Evolutionary conservation across 73 alveolate species (phyloP), one percentile per base, ranked within the genome.

Genomic region (Uronychia setigera): DNA sequence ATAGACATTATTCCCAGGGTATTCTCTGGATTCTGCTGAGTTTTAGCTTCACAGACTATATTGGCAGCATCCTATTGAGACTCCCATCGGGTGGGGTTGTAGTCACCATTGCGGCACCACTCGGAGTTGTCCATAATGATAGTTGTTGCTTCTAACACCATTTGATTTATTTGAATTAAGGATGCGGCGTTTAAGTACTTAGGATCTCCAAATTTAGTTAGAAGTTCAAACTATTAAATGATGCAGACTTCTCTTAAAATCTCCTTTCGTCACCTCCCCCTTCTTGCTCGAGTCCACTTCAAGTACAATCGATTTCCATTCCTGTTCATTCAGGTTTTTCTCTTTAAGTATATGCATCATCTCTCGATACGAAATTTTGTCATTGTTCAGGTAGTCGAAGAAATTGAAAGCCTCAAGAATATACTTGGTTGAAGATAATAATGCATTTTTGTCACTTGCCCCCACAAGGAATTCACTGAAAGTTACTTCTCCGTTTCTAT

Each of bases 91-190:
- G 96, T 78, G n/a, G 99, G 99, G 19, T 87, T 83, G 85, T 85
- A 95, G 79, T 97, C 99, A 5, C 99, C 99, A 81, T 97, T 97
- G 81, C 99, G 87, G 1, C 97, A 82, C 95, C 96, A 96, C 85
- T 97, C 99, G 57, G 99, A 95, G 86, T 97, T 97, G 88, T 97
- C 99, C 27, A 97, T 60, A 79, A 90, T 82, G 28, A 93, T 75
- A 76, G 90, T 88, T 78, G 91, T 86, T 34, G 97, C 97, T 90
- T 93, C 97, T 9, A 93, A 80, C 31, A 88, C 95, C 97, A 93
- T 93, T 75, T 90, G n/a, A n/a, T n/a, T n/a, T n/a, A n/a, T n/a
- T n/a, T n/a, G n/a, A n/a, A n/a, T n/a, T n/a, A n/a, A n/a, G n/a
- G n/a, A n/a, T n/a, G n/a, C n/a, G n/a, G n/a, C n/a, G n/a, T n/a